Percentiles rank a stretch among this genome's conserved stretches.
Conservation (phyloP, 1,284 basidiomycete species). For the Chiua sp. region DNA sequence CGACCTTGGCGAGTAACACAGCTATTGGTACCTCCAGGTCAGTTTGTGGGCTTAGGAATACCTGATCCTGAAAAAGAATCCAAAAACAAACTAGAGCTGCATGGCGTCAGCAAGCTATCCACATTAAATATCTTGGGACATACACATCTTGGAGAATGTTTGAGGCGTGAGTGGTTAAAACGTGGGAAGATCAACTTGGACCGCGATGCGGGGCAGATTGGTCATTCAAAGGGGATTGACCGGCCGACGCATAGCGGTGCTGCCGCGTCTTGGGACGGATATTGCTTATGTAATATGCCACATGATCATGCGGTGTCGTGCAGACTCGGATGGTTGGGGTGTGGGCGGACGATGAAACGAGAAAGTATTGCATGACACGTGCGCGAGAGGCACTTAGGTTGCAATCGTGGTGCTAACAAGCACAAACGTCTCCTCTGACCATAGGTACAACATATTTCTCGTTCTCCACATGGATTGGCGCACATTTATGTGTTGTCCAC, state of each 20-base stretch:
- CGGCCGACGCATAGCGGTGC: too few species aligned
- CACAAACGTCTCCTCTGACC: background rate
- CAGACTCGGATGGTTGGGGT: constrained; percentile 24
- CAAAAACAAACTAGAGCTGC: background rate
- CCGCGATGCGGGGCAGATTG: too few species aligned
- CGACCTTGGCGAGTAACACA: background rate
- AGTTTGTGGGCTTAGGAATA: too few species aligned
- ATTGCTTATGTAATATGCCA: accelerated
- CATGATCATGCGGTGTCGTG: background rate
- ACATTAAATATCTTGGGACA: too few species aligned
- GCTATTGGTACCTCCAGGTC: too few species aligned
- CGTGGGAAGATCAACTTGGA: too few species aligned
- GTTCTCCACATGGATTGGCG: too few species aligned
- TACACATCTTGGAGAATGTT: too few species aligned
- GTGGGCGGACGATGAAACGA: constrained; percentile 22
- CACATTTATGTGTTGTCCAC: too few species aligned
- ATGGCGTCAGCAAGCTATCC: background rate
- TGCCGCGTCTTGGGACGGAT: too few species aligned
- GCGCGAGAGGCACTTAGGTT: constrained; percentile 23
- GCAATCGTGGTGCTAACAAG: constrained; percentile 19
- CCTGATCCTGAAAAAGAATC: background rate
- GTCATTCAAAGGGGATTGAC: too few species aligned
- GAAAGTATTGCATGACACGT: constrained; percentile 29
- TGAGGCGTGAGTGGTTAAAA: too few species aligned
- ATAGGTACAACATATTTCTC: background rate